Evolutionary conservation across 768 basidiomycete genomes (phyloP), one percentile per base, ranked within the genome.

Genomic region (Psilocybe tampanensis): DNA sequence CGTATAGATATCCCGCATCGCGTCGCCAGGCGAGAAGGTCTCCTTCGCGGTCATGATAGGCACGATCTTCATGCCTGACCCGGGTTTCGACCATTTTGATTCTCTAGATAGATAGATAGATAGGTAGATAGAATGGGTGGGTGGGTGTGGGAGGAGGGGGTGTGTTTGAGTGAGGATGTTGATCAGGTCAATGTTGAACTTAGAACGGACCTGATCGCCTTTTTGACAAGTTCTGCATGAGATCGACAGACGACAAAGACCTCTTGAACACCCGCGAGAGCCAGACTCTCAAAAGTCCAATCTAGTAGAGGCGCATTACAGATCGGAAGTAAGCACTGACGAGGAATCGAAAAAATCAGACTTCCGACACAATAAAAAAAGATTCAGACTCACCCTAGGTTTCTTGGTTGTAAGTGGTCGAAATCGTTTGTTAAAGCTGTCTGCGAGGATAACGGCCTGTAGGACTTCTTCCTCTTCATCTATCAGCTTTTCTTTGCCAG

Each of bases 271-370:
- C 94, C 94, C 32, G 94, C 93, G n/a, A 97, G 79, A 24, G 93
- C 88, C 33, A 99, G 83, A 69, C 90, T 90, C 69, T 99, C 97
- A 58, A 98, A 88, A 2, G 97, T 98, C 95, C 96, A 98, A 64
- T 94, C 92, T 32, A 99, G 80, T 26, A 99, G 75, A 3, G 95
- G 90, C 0, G 91, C 90, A 72, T 98, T 98, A 74, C 95, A 95
- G 63, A 98, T 84, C 1, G 96, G 97, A 21, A 98, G 79, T 11
- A 98, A 81, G 72, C 93, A 95, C 93, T 95, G 59, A 60, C 41
- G 59, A 62, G 48, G 44, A 58, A 64, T 63, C 55, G 56, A 41
- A 54, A 29, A 64, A 60, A 44, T 58, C 47, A 57, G 13, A 13
- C 36, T 39, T 39, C 15, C 15, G 6, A 3, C n/a, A 3, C n/a